Conservation (phyloP, 345 rosid genomes). For the Citrus cavaleriei region DNA sequence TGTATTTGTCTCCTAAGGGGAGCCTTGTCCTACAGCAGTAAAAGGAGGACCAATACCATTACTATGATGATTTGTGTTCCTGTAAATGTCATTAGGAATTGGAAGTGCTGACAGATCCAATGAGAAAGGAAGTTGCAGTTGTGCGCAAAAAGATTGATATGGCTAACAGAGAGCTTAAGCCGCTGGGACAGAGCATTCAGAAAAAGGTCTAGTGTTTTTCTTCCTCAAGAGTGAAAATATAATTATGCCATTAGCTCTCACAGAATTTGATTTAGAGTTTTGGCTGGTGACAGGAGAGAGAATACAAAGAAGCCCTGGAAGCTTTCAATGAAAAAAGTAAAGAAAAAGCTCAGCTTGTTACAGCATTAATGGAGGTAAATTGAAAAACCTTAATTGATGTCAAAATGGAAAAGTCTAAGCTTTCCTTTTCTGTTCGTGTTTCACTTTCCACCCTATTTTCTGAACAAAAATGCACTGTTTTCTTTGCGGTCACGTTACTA, state of each 20-base stretch:
- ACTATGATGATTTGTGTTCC: too few species aligned
- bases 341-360: slow-evolving; percentile 51
- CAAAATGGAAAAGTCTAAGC: not conserved
- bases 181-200: slow-evolving; percentile 70
- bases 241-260: not conserved
- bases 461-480: not conserved
- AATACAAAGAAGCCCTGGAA: slow-evolving; percentile 59
- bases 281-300: slow-evolving; percentile 56
- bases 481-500: slow-evolving; percentile 14
- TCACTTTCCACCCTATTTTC: not conserved
- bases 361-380: slow-evolving; percentile 48
- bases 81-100: slow-evolving; percentile 46
- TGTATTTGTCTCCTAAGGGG: too few species aligned
- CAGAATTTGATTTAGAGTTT: not conserved
- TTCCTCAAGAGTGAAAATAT: not conserved
- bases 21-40: too few species aligned
- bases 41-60: too few species aligned
- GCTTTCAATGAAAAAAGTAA: slow-evolving; percentile 78
- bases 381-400: not conserved
- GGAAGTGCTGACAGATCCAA: slow-evolving; percentile 66
- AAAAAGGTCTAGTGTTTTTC: slow-evolving; percentile 48
- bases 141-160: slow-evolving; percentile 66
- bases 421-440: too few species aligned
- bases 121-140: slow-evolving; percentile 71
- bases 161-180: slow-evolving; percentile 59